Base-by-base conservation (phyloP, 306 rosid species). In the Rosa persica region DNA sequence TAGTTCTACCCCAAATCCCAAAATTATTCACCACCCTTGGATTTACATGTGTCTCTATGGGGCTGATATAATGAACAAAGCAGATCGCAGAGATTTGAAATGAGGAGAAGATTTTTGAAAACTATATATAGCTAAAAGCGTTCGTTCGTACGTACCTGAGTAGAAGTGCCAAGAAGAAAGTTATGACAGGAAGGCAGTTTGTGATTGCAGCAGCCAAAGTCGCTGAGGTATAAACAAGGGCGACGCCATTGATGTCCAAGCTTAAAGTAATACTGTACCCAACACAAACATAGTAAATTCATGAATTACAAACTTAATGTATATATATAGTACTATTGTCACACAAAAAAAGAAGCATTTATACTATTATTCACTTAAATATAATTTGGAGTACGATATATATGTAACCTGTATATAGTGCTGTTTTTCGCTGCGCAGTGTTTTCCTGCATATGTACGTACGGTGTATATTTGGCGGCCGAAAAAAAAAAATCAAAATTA, bases 131-230 rank as follows among this genome's bases (percentile, higher is more conserved):
- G 6, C 66, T 23, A 60, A 38, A 6, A 52, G 58, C 58, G 8
- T 2, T 30, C 36, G 67, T 25, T 30, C 36, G 13, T 78, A 90
- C 19, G 7, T 78, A 90, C 98, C 96, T 83, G 76, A 93, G 79
- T 23, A 89, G 12, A 34, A 90, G 84, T 1, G 98, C 97, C 76
- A 93, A 87, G 82, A 92, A 82, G 83, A 93, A 93, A 30, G 98
- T 93, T 16, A 90, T 92, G 70, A 85, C 97, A 0, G 97, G 98
- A 82, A 93, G 96, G 64, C 86, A 87, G 58, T 93, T 93, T 15
- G 94, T 52, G 8, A 89, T 85, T 25, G 98, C 90, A 67, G 98
- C 90, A 68, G 95, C 98, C 65, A 93, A 86, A 74, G 90, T 89
- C 70, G 98, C 93, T 0, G 95, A 86, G 20, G 98, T 91, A 78